Conservation (phyloP, 768 basidiomycete species). For the Sporobolomyces pararoseus region DNA sequence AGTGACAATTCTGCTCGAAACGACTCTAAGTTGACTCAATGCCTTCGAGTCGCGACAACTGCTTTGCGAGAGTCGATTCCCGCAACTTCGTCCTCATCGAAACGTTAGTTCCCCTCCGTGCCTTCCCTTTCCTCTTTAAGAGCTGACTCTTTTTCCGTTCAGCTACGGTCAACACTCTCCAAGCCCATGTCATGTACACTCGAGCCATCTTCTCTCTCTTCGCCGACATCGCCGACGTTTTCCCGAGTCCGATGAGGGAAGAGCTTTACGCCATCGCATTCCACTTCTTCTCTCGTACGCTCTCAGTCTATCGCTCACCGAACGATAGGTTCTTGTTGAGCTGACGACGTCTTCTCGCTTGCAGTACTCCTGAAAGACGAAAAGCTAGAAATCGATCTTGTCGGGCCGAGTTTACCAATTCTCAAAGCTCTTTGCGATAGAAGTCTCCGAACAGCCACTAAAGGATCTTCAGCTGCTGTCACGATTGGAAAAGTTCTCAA, state of each 20-base stretch:
- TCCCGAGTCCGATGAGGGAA: slow-evolving; percentile 60
- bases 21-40: slow-evolving; percentile 58
- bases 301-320: background rate
- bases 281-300: slow-evolving; percentile 70
- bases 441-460: slow-evolving; percentile 49
- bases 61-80: slow-evolving; percentile 70
- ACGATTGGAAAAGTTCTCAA: slow-evolving; percentile 59
- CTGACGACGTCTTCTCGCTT: background rate
- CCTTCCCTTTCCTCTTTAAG: slow-evolving; percentile 8
- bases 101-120: slow-evolving; percentile 46
- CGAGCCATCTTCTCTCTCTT: slow-evolving; percentile 61
- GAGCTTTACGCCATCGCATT: slow-evolving; percentile 75
- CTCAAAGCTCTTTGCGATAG: slow-evolving; percentile 68
- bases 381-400: slow-evolving; percentile 69
- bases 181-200: slow-evolving; percentile 65
- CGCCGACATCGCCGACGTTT: slow-evolving; percentile 60
- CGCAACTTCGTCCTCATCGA: background rate
- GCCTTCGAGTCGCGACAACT: slow-evolving; percentile 76
- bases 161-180: slow-evolving; percentile 51
- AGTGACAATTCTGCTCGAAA: background rate
- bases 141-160: too few relatives aligned
- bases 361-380: slow-evolving; percentile 83
- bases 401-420: slow-evolving; percentile 72
- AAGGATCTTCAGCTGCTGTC: slow-evolving; percentile 51
- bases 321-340: too few relatives aligned